Conservation (phyloP, 2,329 filamentous ascomycete species). For the Macrophomina phaseolina region DNA sequence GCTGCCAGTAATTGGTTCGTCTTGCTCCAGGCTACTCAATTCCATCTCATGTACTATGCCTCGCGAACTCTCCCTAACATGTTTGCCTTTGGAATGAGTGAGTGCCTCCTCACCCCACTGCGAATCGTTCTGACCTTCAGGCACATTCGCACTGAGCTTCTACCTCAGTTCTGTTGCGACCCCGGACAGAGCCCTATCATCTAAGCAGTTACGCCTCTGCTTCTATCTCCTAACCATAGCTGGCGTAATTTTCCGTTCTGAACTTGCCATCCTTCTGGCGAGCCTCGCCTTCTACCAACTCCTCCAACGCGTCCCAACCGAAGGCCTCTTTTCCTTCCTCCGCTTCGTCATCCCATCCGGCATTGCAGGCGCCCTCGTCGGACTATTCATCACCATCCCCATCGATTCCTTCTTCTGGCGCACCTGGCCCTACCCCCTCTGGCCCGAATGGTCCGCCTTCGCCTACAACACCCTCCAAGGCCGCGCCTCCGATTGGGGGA, state of each 20-base stretch:
- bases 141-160: constrained; percentile 66
- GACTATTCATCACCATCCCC: constrained; percentile 72
- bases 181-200: constrained; percentile 36
- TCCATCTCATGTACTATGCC: constrained; percentile 92
- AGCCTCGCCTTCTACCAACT: constrained; percentile 71
- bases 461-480: constrained; percentile 89
- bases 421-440: constrained; percentile 62
- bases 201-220: constrained; percentile 64
- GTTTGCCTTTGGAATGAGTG: constrained; percentile 89
- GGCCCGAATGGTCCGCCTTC: constrained; percentile 91
- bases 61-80: constrained; percentile 93
- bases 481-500: constrained; percentile 85
- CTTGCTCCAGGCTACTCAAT: constrained; percentile 79
- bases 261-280: constrained; percentile 80
- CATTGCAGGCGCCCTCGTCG: constrained; percentile 66
- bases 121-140: constrained; percentile 47
- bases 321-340: constrained; percentile 37
- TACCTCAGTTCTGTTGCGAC: constrained; percentile 51
- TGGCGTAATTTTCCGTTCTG: constrained; percentile 85
- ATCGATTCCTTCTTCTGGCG: constrained; percentile 97
- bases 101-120: constrained; percentile 41
- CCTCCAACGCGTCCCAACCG: constrained; percentile 59
- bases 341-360: constrained; percentile 67
- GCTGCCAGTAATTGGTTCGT: constrained; percentile 79
- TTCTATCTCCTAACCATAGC: constrained; percentile 79